Evolutionary conservation across 1,284 basidiomycete species (phyloP), one percentile per base, ranked within the genome.

Genomic region (Cryptococcus amylolentus): DNA sequence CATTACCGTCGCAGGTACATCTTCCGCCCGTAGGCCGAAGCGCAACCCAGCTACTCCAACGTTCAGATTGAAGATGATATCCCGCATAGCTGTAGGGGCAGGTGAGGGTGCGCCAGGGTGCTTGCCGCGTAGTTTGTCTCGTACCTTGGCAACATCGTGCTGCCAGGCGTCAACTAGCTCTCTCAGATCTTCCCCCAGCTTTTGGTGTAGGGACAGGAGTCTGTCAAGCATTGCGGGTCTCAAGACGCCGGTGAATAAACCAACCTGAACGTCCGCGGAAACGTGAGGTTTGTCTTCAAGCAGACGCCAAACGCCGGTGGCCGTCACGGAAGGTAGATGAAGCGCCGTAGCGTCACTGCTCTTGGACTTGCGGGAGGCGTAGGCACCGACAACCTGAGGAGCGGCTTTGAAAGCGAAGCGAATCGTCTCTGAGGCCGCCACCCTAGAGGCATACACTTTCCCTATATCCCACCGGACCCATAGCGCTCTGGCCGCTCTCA

Each of bases 151-250:
- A 3, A 52, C 13, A 20, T 45, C 59, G 20, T 73, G 65, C 4
- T 58, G 49, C 2, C 67, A 45, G 8, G 71, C 61, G 6, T 67
- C 55, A 14, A 61, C 53, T 8, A 72, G 56, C 40, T 75, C 74
- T 16, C 57, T 56, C 4, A 72, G 56, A 45, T 77, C 76, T 20
- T 61, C 63, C 1, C 63, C 70, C 1, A 77, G 56, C 13, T 66
- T 62, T 51, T 74, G 70, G 52, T 76, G 72, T 8, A 76, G 57
- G 1, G 69, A 70, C 12, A 78, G 56, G 5, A 76, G 62, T 20
- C 72, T 63, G 52, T 78, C 75, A 2, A 78, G 65, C 0, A 73
- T 63, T 4, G 68, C 69, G 0, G 76, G 76, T 49, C 76, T 74
- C 55, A 77, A 59, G 1, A 72, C 63, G 13, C 75, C 75, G 1